Evolutionary conservation across 345 rosid genomes (phyloP).

Genomic region (Microcos paniculata): DNA sequence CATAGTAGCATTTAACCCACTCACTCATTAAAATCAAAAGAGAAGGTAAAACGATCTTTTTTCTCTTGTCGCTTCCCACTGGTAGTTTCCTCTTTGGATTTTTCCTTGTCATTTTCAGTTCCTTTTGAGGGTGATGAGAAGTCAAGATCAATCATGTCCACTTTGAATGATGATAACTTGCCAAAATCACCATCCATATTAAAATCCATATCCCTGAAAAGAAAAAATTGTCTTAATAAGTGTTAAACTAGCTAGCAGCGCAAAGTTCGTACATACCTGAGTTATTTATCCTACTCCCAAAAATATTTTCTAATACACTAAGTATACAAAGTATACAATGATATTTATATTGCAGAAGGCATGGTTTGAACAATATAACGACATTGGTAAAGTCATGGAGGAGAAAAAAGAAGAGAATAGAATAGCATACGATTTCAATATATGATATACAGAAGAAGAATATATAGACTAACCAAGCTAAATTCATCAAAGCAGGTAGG

Average conservation of each 20-base stretch:
- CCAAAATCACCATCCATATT: slow-evolving; percentile 69
- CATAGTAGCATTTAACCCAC: slow-evolving; percentile 16
- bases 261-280: not conserved
- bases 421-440: not conserved
- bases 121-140: slow-evolving; percentile 57
- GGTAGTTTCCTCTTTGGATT: slow-evolving; percentile 44
- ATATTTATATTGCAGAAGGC: not conserved
- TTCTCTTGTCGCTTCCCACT: slow-evolving; percentile 36
- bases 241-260: not conserved
- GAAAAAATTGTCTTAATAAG: not conserved
- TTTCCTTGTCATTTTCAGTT: slow-evolving; percentile 52
- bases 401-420: not conserved
- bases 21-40: slow-evolving; percentile 78
- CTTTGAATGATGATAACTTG: slow-evolving; percentile 71
- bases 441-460: not conserved
- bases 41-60: slow-evolving; percentile 51
- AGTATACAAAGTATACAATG: slow-evolving; percentile 3
- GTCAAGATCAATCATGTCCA: slow-evolving; percentile 81
- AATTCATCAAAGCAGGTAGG: not conserved
- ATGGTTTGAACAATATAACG: not conserved
- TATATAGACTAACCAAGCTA: not conserved
- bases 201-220: slow-evolving; percentile 78
- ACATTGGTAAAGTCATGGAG: not conserved
- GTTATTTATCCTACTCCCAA: not conserved
- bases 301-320: not conserved